Percentiles rank a stretch among this genome's conserved stretches.
Conservation (phyloP, 2,329 filamentous ascomycete species). For the Blastomyces silverae region DNA sequence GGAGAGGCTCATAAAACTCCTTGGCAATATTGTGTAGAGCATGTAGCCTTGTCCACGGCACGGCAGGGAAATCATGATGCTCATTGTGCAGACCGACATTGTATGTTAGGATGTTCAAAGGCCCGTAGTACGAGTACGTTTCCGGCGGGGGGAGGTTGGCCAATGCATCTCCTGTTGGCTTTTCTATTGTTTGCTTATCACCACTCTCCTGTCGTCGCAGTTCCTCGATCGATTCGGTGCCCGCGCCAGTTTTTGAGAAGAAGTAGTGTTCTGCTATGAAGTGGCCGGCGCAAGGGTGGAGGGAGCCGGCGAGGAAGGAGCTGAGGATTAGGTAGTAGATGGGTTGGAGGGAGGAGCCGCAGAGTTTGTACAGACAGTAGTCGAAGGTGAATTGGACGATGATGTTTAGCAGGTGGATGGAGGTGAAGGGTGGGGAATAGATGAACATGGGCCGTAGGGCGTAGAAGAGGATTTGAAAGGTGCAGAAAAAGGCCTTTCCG, state of each 20-base stretch:
- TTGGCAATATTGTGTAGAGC: conserved; percentile 69
- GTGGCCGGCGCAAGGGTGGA: conserved; percentile 92
- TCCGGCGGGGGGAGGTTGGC: conserved; percentile 69
- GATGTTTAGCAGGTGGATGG: conserved; percentile 78
- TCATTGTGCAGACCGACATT: conserved; percentile 98
- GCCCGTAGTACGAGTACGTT: conserved; percentile 95
- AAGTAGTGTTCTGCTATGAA: conserved; percentile 98
- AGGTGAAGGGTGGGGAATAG: conserved; percentile 80
- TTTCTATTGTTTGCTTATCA: conserved; percentile 18
- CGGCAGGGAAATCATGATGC: conserved; percentile 96
- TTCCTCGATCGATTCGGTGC: conserved; percentile 50
- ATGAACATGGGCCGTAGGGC: conserved; percentile 92
- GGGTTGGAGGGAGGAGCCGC: conserved; percentile 52
- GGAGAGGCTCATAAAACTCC: conserved; percentile 88
- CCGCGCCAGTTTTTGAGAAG: conserved; percentile 42
- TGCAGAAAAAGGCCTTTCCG: conserved; percentile 98
- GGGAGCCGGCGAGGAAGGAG: conserved; percentile 85
- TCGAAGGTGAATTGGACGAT: conserved; percentile 72
- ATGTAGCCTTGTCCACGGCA: conserved; percentile 86
- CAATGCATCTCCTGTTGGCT: conserved; percentile 43
- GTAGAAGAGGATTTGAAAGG: conserved; percentile 99
- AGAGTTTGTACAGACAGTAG: conserved; percentile 55
- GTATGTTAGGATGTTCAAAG: conserved; percentile 86
- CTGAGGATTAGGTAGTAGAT: conserved; percentile 79
- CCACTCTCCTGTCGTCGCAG: conserved; percentile 29